Percentiles rank a stretch among this genome's conserved stretches.
Conservation (phyloP, 2,329 filamentous ascomycete genomes). For the Dendryphion nanum region DNA sequence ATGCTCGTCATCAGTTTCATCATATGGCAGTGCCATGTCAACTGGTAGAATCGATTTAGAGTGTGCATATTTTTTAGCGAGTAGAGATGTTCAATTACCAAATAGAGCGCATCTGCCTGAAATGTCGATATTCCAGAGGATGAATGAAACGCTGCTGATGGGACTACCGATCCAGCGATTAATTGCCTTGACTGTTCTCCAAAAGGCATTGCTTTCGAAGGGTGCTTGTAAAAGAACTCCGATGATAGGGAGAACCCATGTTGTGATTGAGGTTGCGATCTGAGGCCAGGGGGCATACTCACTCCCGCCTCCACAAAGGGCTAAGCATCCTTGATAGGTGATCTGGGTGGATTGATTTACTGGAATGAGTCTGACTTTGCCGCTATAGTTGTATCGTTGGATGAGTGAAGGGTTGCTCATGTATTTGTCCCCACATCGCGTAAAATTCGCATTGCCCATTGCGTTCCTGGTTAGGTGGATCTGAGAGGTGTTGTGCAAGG, state of each 20-base stretch:
- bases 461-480: no score
- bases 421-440: constrained; percentile 14
- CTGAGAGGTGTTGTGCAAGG: no score
- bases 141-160: constrained; percentile 37
- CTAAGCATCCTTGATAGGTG: constrained; percentile 30
- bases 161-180: constrained; percentile 39
- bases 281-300: constrained; percentile 35
- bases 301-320: constrained; percentile 31
- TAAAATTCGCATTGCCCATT: constrained; percentile 15
- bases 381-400: constrained; percentile 15
- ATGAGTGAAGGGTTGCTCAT: constrained; percentile 11
- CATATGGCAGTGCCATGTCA: constrained; percentile 38
- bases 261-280: constrained; percentile 36
- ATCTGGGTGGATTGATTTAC: constrained; percentile 23
- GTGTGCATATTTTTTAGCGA: no score
- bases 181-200: constrained; percentile 36
- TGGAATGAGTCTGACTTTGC: constrained; percentile 7
- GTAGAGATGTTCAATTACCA: constrained; percentile 13
- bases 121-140: constrained; percentile 43
- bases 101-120: constrained; percentile 40
- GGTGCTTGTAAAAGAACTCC: constrained; percentile 42
- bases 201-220: constrained; percentile 41
- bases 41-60: no score
- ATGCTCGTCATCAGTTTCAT: constrained; percentile 21
- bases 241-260: constrained; percentile 41